Evolutionary conservation across 345 rosid species (phyloP), one percentile per base, ranked within the genome.

Genomic region (Laguncularia racemosa): DNA sequence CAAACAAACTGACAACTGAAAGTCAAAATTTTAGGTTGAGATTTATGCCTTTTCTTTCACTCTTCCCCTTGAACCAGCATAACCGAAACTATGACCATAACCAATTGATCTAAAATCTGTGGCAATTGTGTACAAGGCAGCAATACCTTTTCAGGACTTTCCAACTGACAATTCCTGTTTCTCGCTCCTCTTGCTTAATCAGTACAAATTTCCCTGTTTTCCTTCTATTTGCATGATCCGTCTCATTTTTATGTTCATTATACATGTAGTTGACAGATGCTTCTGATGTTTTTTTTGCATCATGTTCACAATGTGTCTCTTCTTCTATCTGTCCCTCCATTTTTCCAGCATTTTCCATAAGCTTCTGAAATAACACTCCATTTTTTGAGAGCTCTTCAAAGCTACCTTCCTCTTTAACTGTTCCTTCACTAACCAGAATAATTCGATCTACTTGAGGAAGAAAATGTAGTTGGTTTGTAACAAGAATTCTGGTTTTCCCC

Each of bases 331-430:
- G 67, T 59, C 78, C 82, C 67, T 83, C 97, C 88, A 89, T 86
- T 78, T 93, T 89, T 16, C 99, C 97, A 14, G 96, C 97, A 76
- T 89, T 93, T 73, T 86, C 93, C 97, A 93, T 89, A 44, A 89
- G 76, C 75, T 79, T 89, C 73, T 87, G 81, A 78, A 93, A 87
- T 51, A 87, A 61, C 59, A 14, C 53, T 46, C 99, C 97, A 28
- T 70, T 80, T 74, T 56, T 76, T 16, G 90, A 86, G 60, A 93
- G 81, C 75, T 87, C 99, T 75, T 81, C 81, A 58, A 81, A 93
- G 56, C 88, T 87, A 64, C 99, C 99, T 51, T 85, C 85, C 71
- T 89, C 99, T 69, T 82, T 83, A 55, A 93, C 76, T 70, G 58
- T 69, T 69, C 99, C 99, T 46, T 86, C 85, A 46, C 77, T 73